These are phyloP conservation scores for Echeveria elegans DNA, from an alignment of 164 flowering plant species.

Conservation along the genomic window DNA sequence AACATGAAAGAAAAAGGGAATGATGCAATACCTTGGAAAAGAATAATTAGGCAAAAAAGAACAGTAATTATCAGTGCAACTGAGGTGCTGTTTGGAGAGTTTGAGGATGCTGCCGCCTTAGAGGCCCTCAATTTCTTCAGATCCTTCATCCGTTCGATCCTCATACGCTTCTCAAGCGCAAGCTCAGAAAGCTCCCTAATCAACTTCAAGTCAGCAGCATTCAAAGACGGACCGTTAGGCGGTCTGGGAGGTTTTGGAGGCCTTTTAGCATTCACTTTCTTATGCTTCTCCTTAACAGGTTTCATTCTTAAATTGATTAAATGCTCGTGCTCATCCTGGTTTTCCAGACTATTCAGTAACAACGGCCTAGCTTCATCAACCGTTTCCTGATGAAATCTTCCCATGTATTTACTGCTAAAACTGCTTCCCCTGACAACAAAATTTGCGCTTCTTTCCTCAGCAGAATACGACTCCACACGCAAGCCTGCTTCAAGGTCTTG, in stretches of 20 bases:
- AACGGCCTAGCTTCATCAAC: constrained; percentile 2
- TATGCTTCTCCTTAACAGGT: constrained; percentile 18
- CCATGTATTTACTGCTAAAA: background rate
- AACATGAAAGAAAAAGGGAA: background rate
- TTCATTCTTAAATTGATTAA: constrained; percentile 14
- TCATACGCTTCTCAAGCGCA: constrained; percentile 40
- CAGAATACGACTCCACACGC: background rate
- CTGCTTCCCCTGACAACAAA: background rate
- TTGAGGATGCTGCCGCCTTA: constrained; percentile 16
- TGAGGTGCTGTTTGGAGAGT: constrained; percentile 14
- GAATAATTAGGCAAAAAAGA: constrained; percentile 33
- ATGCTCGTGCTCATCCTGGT: constrained; percentile 14
- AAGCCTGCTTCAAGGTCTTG: constrained; percentile 3
- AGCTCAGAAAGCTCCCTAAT: constrained; percentile 37
- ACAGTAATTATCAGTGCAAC: constrained; percentile 34
- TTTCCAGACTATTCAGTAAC: constrained; percentile 10
- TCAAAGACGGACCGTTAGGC: constrained; percentile 37
- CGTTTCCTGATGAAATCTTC: background rate
- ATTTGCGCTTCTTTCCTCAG: background rate
- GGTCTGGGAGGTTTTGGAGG: constrained; percentile 49
- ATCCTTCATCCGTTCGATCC: constrained; percentile 30
- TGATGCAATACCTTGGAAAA: constrained; percentile 35
- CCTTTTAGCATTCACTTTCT: constrained; percentile 20
- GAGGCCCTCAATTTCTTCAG: constrained; percentile 35
- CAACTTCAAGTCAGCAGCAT: constrained; percentile 38